Conservation (phyloP, 1,139 yeast genomes). For the Blastobotrys persicus region DNA sequence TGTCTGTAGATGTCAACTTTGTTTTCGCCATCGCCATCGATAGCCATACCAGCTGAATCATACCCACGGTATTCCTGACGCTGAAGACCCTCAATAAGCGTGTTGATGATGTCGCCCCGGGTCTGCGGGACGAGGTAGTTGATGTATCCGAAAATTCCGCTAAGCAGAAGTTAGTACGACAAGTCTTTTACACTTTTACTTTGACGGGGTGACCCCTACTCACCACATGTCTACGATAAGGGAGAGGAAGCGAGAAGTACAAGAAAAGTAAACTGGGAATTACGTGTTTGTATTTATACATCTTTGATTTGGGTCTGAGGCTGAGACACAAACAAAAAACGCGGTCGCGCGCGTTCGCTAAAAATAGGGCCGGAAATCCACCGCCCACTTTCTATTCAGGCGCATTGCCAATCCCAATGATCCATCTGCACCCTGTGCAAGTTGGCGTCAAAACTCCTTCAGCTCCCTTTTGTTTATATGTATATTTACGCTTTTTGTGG, state of each 20-base stretch:
- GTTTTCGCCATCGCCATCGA: conserved; percentile 67
- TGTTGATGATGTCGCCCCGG: conserved; percentile 88
- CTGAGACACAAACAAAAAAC: not conserved
- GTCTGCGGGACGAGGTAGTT: conserved; percentile 90
- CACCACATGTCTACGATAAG: not conserved
- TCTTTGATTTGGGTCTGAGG: not conserved
- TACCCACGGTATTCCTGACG: conserved; percentile 97
- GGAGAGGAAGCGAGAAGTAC: not conserved
- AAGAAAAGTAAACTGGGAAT: not conserved
- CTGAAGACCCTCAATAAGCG: conserved; percentile 85
- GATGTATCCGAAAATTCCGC: conserved; percentile 98
- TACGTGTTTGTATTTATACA: not conserved
- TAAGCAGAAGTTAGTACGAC: conserved; percentile 5
- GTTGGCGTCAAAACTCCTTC: too few species aligned
- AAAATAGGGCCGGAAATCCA: not conserved
- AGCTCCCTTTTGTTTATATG: too few species aligned
- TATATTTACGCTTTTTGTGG: too few species aligned
- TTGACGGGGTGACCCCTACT: not conserved
- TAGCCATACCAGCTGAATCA: conserved; percentile 94
- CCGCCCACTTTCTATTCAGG: not conserved
- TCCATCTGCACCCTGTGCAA: not conserved
- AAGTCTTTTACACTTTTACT: not conserved
- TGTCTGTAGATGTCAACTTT: conserved; percentile 70
- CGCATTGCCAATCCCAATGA: not conserved
- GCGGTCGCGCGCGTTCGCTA: not conserved